Evolutionary conservation across 2,329 filamentous ascomycete species (phyloP), one percentile per base, ranked within the genome.

Genomic region (Penicillium sp.): DNA sequence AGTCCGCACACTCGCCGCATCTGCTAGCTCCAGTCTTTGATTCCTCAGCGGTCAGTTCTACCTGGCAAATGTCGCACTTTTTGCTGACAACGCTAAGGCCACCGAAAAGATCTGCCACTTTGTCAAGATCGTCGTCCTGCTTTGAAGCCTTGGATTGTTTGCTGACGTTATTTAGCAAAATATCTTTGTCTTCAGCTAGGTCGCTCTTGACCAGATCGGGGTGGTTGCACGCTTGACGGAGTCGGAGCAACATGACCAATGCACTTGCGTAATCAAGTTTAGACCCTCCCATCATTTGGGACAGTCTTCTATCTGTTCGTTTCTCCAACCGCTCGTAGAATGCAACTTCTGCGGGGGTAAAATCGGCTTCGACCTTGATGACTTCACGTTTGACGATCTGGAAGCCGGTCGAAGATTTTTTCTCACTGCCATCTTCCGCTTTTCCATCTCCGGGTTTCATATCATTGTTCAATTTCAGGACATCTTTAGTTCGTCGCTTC

Each of bases 401-500:
- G 78, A 99, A 97, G 1, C 86, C 86, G 0, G 84, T 83, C 1
- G 82, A 82, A 6, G 77, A 74, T 57, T 74, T 74, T 60, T 74
- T 70, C 50, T 77, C 76, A 14, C 82, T 84, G 4, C 80, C 78
- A 49, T 82, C 78, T 4, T 74, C 73, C 0, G 72, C 72, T 56
- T 35, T 70, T 72, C 28, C 43, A 24, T 88, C 86, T 38, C 89
- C 89, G 24, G 89, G 87, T 59, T 89, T 89, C 18, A 95, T 77
- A 0, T 90, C 90, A 11, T 90, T 90, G 11, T 90, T 90, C 64
- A 91, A 82, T 74, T 94, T 96, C 59, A 99, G 77, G n/a, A 99
- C 90, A 21, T 96, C 91, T 74, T 99, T 99, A 8, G 92, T 97
- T 43, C 94, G 86, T n/a, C 94, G 87, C 77, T 97, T 96, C 94